Conservation (phyloP, 352 stramenopile species). For the Globisporangium lucens region DNA sequence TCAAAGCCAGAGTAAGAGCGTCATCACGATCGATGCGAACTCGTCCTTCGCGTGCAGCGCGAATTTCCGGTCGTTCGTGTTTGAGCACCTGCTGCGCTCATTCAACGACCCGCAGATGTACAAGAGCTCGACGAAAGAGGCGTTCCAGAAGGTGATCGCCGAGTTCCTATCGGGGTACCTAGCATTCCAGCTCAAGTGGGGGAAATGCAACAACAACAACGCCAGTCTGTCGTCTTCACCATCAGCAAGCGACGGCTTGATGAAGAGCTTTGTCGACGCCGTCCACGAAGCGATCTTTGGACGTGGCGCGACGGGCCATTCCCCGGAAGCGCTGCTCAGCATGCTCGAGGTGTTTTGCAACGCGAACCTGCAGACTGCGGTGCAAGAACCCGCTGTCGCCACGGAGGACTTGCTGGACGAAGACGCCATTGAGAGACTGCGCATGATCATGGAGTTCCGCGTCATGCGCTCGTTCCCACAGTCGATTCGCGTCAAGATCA, state of each 20-base stretch:
- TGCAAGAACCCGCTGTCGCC: background rate
- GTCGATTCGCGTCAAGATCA: conserved; percentile 49
- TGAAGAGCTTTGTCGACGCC: conserved; percentile 28
- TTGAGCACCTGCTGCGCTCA: conserved; percentile 42
- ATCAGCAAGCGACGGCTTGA: conserved; percentile 3
- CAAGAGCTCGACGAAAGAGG: conserved; percentile 47
- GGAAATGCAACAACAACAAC: background rate
- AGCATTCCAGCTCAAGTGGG: conserved; percentile 23
- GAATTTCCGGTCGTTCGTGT: conserved; percentile 56
- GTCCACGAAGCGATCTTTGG: conserved; percentile 59
- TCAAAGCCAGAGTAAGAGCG: background rate
- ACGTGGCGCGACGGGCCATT: conserved; percentile 43
- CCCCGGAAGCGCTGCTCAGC: conserved; percentile 64
- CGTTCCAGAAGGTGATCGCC: conserved; percentile 33
- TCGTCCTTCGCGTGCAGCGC: conserved; percentile 38
- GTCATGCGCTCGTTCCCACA: conserved; percentile 75
- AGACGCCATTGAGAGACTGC: conserved; percentile 42
- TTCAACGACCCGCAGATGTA: conserved; percentile 76
- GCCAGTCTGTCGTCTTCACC: background rate
- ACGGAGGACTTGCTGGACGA: conserved; percentile 25
- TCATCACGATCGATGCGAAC: conserved; percentile 12
- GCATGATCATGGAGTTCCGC: conserved; percentile 72
- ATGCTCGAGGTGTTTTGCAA: conserved; percentile 62
- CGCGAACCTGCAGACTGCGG: conserved; percentile 18
- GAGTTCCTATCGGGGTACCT: conserved; percentile 41